Evolutionary conservation across 495 filamentous ascomycete genomes (phyloP), one percentile per base, ranked within the genome.

Genomic region (Bacidia rubella): DNA sequence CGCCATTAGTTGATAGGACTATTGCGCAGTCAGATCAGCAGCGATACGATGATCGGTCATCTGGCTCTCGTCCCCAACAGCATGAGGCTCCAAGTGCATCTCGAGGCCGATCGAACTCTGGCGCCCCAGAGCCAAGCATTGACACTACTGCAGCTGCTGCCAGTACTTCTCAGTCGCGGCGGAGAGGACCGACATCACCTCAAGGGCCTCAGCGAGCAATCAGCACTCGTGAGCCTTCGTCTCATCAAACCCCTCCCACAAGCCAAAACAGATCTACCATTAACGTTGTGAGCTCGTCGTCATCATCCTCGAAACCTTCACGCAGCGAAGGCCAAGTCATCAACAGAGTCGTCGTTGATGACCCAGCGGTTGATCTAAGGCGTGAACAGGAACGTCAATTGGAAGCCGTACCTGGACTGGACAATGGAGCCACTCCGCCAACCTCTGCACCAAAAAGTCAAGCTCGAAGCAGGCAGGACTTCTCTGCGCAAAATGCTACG

Each of bases 381-480:
- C 75, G 89, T 47, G 89, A 90, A 63, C 73, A 76, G 54, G 84
- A 84, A 57, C 83, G 88, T 23, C 70, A 82, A 56, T 70, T 70
- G 12, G 78, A 85, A 62, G 72, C 84, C 27, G 73, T 78, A 24
- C 72, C 78, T 11, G 75, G 77, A 15, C 73, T 82, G 20, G 76
- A 72, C 12, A 65, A 78, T 22, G 70, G 73, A 5, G 69, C 65
- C 50, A 73, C 79, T 43, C 74, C 69, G 32, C 67, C 76, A n/a
- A 76, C 81, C 15, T 84, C 87, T 56, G 77, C 76, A 41, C 67
- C 66, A 39, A 77, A 80, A 22, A 75, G 76, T 22, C 75, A 74
- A 15, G 73, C 74, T 45, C 76, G 82, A 51, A 89, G 83, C 58
- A 78, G 88, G 26, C 87, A 94, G 57, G 87, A 94, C 60, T 84